These are phyloP conservation scores for Croton laevigatus DNA, from an alignment of 441 rosid genomes.

Conservation along the genomic window DNA sequence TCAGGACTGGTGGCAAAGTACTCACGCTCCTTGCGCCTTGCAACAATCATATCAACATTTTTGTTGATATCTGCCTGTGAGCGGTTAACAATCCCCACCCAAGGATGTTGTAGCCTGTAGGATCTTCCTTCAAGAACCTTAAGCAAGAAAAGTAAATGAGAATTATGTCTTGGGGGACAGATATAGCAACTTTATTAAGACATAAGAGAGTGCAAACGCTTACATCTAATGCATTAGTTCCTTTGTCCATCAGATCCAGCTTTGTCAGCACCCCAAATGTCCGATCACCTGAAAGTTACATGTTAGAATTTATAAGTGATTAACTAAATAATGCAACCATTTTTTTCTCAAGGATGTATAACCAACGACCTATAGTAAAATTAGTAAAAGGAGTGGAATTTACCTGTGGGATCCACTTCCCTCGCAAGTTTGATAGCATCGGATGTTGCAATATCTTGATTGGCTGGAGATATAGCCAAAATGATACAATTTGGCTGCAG, in stretches of 20 bases:
- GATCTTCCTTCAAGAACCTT: constrained; percentile 98
- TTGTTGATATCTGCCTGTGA: constrained; percentile 97
- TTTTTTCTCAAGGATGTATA: neutral
- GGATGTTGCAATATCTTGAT: constrained; percentile 97
- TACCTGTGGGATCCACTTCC: constrained; percentile 96
- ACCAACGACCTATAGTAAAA: neutral
- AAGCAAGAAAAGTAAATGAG: constrained; percentile 18
- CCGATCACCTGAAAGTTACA: constrained; percentile 54
- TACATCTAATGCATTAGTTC: constrained; percentile 88
- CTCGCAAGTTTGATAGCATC: constrained; percentile 94
- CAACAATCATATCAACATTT: constrained; percentile 86
- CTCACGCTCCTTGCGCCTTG: constrained; percentile 90
- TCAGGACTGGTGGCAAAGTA: constrained; percentile 95
- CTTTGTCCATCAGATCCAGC: constrained; percentile 95
- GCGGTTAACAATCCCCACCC: constrained; percentile 99
- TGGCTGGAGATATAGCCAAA: constrained; percentile 96
- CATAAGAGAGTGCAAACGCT: constrained; percentile 12
- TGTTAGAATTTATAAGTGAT: neutral
- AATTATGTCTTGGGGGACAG: neutral
- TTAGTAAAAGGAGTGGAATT: neutral
- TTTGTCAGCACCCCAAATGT: constrained; percentile 91
- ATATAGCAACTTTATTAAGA: neutral
- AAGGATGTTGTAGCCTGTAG: constrained; percentile 83
- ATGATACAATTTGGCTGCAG: constrained; percentile 76
- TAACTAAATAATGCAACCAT: constrained; percentile 14